Evolutionary conservation across 805 yeast species (phyloP), one percentile per base, ranked within the genome.

Genomic region (Metschnikowia hibisci): DNA sequence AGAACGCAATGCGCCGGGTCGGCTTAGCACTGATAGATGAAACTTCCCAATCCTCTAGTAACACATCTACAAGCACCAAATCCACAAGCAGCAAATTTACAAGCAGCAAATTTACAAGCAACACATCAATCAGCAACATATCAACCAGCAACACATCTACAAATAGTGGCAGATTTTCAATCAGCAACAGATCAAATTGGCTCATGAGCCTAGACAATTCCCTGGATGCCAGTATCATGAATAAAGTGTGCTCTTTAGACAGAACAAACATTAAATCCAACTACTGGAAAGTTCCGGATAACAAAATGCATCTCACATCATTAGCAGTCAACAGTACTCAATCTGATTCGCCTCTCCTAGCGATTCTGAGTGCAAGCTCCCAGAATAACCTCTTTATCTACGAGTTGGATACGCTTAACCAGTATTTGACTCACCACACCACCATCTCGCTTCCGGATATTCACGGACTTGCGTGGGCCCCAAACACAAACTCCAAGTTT

Each of bases 381-480:
- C 58, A 58, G 4, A 66, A 71, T 34, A 81, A 80, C 50, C 62
- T 81, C 37, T 77, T 69, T 48, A 71, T 81, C 31, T 81, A 77
- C 53, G 71, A 71, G 38, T 54, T 78, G 39, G 72, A 73, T 47
- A 44, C 64, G 9, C 50, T 60, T 2, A 58, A 62, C 26, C 67
- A 67, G 46, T 62, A 66, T 32, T 61, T 81, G 37, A 74, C 81
- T 20, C 85, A 81, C 57, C 72, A 77, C 44, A 74, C 75, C 48
- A 78, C 84, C n/a, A 78, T 81, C 38, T 52, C 81, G 0, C 59
- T 81, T 25, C 82, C 86, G 2, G 71, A 75, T 50, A 76, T 80
- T 22, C 68, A 76, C 44, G 65, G 76, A 1, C 56, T 78, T 59
- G 67, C 74, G 47, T 81, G 85, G 82, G 64, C 77, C 11, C 73